Evolutionary conservation across 2,329 filamentous ascomycete species (phyloP), one percentile per base, ranked within the genome.

Genomic region (Lecanicillium sp.): DNA sequence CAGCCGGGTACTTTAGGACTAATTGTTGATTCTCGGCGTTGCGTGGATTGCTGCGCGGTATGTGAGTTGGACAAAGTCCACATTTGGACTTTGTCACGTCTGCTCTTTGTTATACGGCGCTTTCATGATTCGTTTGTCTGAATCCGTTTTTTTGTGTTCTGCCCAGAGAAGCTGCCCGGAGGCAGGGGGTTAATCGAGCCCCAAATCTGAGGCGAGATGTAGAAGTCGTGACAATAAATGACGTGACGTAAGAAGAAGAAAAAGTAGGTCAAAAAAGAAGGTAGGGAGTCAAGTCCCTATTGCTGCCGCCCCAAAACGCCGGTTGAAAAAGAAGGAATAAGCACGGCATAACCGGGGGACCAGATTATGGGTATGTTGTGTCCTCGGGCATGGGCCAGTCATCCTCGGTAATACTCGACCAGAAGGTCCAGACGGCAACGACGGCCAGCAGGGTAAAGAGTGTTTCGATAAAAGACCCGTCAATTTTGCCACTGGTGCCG

Each of bases 331-430:
- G 42, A 29, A 31, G 36, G 33, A 28, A 41, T 41, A 44, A 46
- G 33, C 14, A 20, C 18, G 15, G 29, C 33, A 31, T n/a, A 19
- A 11, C 33, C 19, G 27, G 36, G 31, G 31, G 32, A 33, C 29
- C 22, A 27, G 17, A 39, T 49, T 44, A 55, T 37, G 66, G 61
- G 47, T 73, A 73, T 37, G 61, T 49, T 33, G 49, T 57, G 40
- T 59, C 59, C 9, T 60, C 61, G 25, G 70, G 66, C 61, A 74
- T 73, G 14, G 89, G 87, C 92, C 92, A 98, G 67, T 96, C 90
- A 55, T 98, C 92, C 64, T 98, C 92, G 13, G 92, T 98, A 53
- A 98, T 98, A 66, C 88, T 96, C 33, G 88, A 94, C 92, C 92
- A 98, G 71, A 98, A 98, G 41, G 86, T 62, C 89, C 92, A 98